Evolutionary conservation across 2,329 filamentous ascomycete species (phyloP), one percentile per base, ranked within the genome.

Genomic region (Dactylellina cionopaga): DNA sequence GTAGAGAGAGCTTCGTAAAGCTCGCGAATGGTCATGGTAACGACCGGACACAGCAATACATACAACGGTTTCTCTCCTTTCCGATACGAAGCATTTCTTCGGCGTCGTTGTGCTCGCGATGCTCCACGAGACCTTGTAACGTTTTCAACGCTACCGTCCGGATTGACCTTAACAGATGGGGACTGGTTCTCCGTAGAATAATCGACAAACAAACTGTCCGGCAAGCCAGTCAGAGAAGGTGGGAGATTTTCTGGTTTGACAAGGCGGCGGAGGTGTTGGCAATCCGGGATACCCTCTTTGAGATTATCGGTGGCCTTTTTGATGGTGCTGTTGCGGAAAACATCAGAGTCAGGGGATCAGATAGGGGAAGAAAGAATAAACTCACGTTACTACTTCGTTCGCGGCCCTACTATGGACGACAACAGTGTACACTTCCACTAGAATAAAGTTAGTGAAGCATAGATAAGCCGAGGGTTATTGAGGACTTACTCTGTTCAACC

Each of bases 361-460:
- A 64, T 66, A 72, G 71, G 7, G 37, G 41, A 25, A 9, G 5
- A 15, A n/a, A 2, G 17, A 19, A 22, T 24, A 49, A 33, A 83
- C 87, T 80, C 82, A 92, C 90, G 85, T 88, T 78, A 95, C 86
- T 77, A 92, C 85, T 75, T 85, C 84, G 80, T 90, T 92, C 75
- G 90, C 90, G 76, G 85, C 84, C 80, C 88, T 90, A 74, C 88
- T 86, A 47, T 90, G 90, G 60, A 90, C 86, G 77, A 89, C 85
- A 52, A 91, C 89, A 74, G 92, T 87, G 79, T 90, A 90, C 59
- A 89, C 89, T 69, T 86, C 83, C 52, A 89, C 84, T 73, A 86
- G 3, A 43, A 10, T 10, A 29, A 25, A 41, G 4, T 65, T 54
- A 54, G 59, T n/a, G 37, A 31, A 9, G 13, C 6, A 17, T 7